Conservation (phyloP, 306 rosid species). For the Cicer yamashitae region DNA sequence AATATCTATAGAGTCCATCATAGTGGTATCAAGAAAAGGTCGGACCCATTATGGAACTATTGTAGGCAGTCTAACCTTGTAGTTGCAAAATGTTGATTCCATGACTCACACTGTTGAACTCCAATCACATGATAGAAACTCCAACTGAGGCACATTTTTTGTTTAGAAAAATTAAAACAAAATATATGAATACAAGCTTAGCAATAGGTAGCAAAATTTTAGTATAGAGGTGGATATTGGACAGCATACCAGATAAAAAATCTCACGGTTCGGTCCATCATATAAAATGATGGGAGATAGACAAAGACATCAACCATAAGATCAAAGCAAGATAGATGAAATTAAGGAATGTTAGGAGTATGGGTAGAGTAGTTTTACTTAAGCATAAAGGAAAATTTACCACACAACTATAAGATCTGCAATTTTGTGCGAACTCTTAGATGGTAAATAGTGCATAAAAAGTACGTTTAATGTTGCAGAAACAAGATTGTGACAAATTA, state of each 20-base stretch:
- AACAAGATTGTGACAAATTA: background rate
- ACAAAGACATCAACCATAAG: background rate
- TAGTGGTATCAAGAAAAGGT: background rate
- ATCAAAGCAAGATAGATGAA: background rate
- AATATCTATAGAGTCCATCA: background rate
- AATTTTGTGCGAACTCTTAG: background rate
- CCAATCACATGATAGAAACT: background rate
- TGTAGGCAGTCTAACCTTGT: conserved; percentile 1
- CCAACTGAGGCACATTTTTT: conserved; percentile 4
- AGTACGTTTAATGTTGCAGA: background rate
- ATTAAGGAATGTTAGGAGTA: background rate
- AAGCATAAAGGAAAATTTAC: background rate
- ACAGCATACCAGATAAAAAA: background rate
- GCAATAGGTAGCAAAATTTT: background rate
- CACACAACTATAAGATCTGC: background rate
- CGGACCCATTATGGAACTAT: background rate
- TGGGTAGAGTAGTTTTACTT: background rate
- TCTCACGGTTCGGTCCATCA: background rate
- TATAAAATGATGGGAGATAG: conserved; percentile 22
- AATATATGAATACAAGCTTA: background rate
- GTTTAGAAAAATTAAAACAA: background rate
- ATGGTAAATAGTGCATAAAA: conserved; percentile 1
- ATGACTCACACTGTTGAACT: background rate
- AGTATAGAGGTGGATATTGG: background rate
- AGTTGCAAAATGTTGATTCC: background rate